Base-by-base conservation (phyloP, 2,329 filamentous ascomycete genomes). In the Colletotrichum cuscutae region DNA sequence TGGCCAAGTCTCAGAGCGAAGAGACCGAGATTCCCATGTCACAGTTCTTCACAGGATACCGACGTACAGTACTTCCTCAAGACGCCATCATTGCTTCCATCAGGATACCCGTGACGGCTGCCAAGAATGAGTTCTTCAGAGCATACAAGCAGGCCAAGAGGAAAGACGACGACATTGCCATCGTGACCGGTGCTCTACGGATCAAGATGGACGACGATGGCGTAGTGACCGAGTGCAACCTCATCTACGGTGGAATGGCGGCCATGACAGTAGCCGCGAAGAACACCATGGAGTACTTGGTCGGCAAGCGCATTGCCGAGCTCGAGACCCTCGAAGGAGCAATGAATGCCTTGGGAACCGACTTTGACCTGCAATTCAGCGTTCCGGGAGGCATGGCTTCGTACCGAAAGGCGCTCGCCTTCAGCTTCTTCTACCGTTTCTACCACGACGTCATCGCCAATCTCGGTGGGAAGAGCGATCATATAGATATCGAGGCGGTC, bases 321-420 rank as follows among this genome's bases (percentile, higher is more conserved):
- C 89, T 94, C 1, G 89, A 93, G 68, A 98, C 95, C 0, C 87
- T 98, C 0, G 96, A 99, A 81, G 95, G 94, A 1, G 90, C 92
- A 6, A 98, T 98, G 94, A 93, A 91, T 76, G 93, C 94, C 0
- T 86, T 99, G n/a, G 95, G 95, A 75, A 87, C 90, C 64, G 97
- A 98, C 79, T 99, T 99, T 78, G 90, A 97, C 80, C 87, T 99
- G 35, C 88, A 90, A 5, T 98, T 97, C 78, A 92, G 95, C 65
- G 97, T 99, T 0, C 97, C 96, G 0, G 97, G 97, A 76, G 97
- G 97, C 49, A 99, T 99, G 97, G 96, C 97, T 0, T 97, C 95
- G 1, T 99, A 98, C 80, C 89, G 97, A 32, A 97, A 97, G 80
- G 94, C 95, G 1, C 85, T 99, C 9, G 96, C 97, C 0, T 86